Percentiles rank a stretch among this genome's conserved stretches.
Evolutionary conservation across 176 grass and related monocot genomes (phyloP).

Genomic region (Ensete glaucum): DNA sequence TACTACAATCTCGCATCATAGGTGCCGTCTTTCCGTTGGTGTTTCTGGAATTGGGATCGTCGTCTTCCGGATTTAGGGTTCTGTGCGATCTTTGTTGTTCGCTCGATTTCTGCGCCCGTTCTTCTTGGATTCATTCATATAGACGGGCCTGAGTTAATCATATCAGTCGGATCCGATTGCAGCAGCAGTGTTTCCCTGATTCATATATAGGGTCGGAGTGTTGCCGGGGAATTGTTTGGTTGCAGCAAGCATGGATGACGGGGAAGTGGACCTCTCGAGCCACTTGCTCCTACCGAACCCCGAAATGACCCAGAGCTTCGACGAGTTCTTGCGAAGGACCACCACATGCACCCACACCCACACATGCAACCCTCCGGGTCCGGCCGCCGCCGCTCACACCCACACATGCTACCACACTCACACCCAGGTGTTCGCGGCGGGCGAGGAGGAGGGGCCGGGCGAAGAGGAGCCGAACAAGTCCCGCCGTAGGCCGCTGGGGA

Average conservation of each 20-base stretch:
- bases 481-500: constrained; percentile 43
- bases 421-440: constrained; percentile 37
- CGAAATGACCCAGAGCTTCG: constrained; percentile 45
- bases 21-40: neutral
- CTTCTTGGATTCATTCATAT: neutral
- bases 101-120: neutral
- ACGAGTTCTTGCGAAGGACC: constrained; percentile 53
- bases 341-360: constrained; percentile 62
- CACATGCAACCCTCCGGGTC: constrained; percentile 52
- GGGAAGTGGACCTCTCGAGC: constrained; percentile 59
- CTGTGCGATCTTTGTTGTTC: neutral
- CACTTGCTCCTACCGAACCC: constrained; percentile 49
- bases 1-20: neutral
- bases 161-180: neutral
- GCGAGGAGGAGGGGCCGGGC: constrained; percentile 5
- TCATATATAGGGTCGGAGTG: neutral
- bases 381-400: constrained; percentile 36
- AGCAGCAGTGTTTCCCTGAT: neutral
- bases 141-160: neutral
- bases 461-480: constrained; percentile 39
- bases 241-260: constrained; percentile 45
- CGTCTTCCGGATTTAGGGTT: neutral
- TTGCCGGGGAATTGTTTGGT: neutral
- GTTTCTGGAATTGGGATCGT: neutral
- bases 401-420: constrained; percentile 80